Conservation (phyloP, 179 eudicot genomes). For the Amaranthus tricolor region DNA sequence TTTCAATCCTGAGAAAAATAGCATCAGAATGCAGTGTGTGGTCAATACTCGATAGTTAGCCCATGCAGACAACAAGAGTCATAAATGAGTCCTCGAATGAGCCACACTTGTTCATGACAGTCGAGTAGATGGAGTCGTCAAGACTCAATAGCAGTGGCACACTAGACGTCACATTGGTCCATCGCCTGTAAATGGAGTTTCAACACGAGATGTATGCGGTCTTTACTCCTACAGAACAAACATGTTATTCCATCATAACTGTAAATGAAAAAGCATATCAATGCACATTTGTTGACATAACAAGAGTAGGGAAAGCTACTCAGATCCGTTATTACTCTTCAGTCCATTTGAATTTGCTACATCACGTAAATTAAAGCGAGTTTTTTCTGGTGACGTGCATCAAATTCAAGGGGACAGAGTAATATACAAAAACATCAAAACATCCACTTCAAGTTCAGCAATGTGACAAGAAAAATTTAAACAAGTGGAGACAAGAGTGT, state of each 20-base stretch:
- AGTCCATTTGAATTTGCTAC: no score
- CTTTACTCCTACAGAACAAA: background rate
- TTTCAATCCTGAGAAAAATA: background rate
- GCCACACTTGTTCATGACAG: constrained; percentile 7
- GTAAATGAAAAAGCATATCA: background rate
- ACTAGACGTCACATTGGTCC: background rate
- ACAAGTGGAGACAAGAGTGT: background rate
- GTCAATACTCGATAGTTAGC: background rate
- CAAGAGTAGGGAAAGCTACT: background rate
- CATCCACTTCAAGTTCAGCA: constrained; percentile 8
- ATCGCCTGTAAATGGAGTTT: background rate
- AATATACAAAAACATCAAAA: background rate
- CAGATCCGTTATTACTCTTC: no score
- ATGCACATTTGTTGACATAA: background rate
- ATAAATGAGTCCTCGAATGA: background rate
- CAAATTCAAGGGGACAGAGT: no score
- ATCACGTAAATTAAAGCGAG: no score
- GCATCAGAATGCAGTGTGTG: constrained; percentile 1
- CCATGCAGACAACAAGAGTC: background rate
- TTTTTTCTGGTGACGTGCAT: no score
- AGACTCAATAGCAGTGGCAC: background rate
- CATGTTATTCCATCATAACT: background rate
- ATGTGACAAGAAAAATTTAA: no score
- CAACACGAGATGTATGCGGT: background rate
- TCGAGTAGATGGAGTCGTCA: constrained; percentile 8